Evolutionary conservation across 2,329 filamentous ascomycete species (phyloP).

Genomic region (Fusarium pseudonygamai): DNA sequence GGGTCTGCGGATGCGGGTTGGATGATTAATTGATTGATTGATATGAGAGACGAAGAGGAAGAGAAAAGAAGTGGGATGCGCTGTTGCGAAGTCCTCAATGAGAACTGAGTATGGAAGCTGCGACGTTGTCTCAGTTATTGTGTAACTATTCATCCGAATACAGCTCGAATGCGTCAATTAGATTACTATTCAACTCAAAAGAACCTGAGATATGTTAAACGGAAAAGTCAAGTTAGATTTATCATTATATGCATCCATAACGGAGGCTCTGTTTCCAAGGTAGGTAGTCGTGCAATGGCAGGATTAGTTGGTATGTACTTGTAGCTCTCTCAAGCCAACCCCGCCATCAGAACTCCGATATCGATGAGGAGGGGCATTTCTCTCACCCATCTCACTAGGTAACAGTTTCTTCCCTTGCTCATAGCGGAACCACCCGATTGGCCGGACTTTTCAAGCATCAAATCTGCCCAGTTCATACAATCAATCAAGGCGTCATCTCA

Average conservation of each 20-base stretch:
- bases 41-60: not conserved
- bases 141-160: constrained; percentile 3
- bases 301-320: not conserved
- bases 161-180: not conserved
- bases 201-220: not conserved
- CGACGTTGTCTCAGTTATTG: constrained; percentile 8
- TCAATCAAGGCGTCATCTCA: constrained; percentile 5
- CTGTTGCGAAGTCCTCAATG: not conserved
- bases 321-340: not conserved
- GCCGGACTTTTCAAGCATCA: constrained; percentile 19
- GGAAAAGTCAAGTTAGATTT: not conserved
- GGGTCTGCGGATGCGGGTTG: constrained; percentile 30
- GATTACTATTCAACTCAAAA: not conserved
- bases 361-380: constrained; percentile 35
- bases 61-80: constrained; percentile 30
- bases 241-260: not conserved
- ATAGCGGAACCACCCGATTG: constrained; percentile 26
- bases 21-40: constrained; percentile 3
- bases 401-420: constrained; percentile 25
- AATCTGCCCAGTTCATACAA: constrained; percentile 5
- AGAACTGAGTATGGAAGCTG: not conserved
- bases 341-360: constrained; percentile 29
- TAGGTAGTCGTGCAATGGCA: not conserved
- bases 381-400: not conserved
- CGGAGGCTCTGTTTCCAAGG: not conserved